Evolutionary conservation across 768 basidiomycete species (phyloP), one percentile per base, ranked within the genome.

Genomic region (Mycena filopes): DNA sequence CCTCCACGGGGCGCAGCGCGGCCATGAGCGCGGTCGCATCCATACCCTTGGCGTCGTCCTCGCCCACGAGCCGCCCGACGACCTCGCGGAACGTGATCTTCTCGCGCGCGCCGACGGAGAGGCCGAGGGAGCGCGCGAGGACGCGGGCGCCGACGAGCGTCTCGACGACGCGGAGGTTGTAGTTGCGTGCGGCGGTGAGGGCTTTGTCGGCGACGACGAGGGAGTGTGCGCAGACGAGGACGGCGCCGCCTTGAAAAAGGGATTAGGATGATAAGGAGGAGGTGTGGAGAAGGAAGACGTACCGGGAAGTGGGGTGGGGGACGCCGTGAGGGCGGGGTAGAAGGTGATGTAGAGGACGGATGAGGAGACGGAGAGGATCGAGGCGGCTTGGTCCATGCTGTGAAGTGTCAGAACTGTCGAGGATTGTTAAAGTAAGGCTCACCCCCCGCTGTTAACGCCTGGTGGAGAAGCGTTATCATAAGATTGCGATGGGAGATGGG

Each of bases 91-190:
- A 76, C 4, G 91, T 91, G 40, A 92, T 79, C 63, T 83, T 87
- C 75, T 89, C 85, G 40, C 74, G 78, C 63, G 76, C 78, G 20
- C 68, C 79, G 15, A 79, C 76, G 23, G 70, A 47, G 18, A 92
- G 65, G 2, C 82, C 84, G 25, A 96, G 83, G 40, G 80, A 77
- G 31, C 84, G 82, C 0, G 89, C 89, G 15, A 98, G 83, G 7
- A 95, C 80, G 26, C 91, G 84, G 0, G 95, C 93, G 1, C 88
- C 91, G 38, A 89, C 89, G 21, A 95, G 88, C 0, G 91, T 93
- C 76, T 98, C 95, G n/a, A 96, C 92, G 36, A 96, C 95, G 36
- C 94, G 93, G 18, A 96, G 82, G 73, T 98, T 97, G 81, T 97
- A 96, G 47, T 89, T 84, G 38, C 83, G 85, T 70, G 90, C 92